Evolutionary conservation across 2,329 filamentous ascomycete species (phyloP), one percentile per base, ranked within the genome.

Genomic region (Myriosclerotinia curreyana): DNA sequence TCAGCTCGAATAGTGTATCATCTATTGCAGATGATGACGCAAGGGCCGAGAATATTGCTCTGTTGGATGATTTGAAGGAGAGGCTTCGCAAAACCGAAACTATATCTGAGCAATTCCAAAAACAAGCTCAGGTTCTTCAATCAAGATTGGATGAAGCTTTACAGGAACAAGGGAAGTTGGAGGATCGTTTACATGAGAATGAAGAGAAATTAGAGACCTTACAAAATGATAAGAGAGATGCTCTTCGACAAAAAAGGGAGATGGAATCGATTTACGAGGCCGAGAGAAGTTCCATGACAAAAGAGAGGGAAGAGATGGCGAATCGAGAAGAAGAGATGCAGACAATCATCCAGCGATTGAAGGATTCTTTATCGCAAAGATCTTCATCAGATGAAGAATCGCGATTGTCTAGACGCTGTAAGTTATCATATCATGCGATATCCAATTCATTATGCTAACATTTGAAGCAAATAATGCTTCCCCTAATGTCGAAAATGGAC

Each of bases 221-320:
- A 62, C 86, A 87, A 73, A 92, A 91, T 72, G 91, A 96, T 73
- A 93, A 95, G 78, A 86, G 91, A 71, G 93, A 98, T 70, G 83
- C 88, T 63, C 85, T 88, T 38, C 86, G 92, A 68, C 89, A 96
- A 76, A 90, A 91, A 73, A 86, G 94, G 68, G 95, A 99, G 76
- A 87, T 97, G 79, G 93, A 97, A 77, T 87, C 88, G 68, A 93
- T 96, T 69, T 96, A 96, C 76, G 94, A 98, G 76, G 87, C 90
- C 52, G 95, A 99, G 78, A 86, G 92, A 68, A 91, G 88, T 73
- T 86, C 91, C 62, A 90, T 94, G 78, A 86, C 91, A 73, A 92
- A 93, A 77, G 94, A 98, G 76, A 95, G 96, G 79, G 93, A 97
- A 69, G 91, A 96, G 71, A 89, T 93, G 77, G 82, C 84, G 62